A percentile compares a stretch with the other conserved stretches of the same genome.
These are phyloP conservation scores for Pseudogymnoascus sp. DNA, from an alignment of 2,329 filamentous ascomycete species.

Conservation along the genomic window DNA sequence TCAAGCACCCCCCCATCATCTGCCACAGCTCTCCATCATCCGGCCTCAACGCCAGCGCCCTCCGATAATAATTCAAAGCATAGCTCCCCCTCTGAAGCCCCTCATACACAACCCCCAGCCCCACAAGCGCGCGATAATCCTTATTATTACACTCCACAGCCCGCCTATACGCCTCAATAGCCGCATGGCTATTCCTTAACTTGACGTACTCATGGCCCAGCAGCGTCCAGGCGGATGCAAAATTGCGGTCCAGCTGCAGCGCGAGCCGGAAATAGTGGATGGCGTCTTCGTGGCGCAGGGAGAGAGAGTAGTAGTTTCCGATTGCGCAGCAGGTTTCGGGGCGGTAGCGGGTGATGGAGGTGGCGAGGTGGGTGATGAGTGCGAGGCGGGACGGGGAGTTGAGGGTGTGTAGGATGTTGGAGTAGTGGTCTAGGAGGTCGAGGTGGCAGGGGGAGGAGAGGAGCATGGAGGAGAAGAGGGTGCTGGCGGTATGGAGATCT, in stretches of 20 bases:
- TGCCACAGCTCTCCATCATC: background rate
- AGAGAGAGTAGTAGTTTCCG: background rate
- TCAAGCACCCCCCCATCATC: background rate
- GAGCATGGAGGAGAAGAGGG: background rate
- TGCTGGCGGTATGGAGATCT: background rate
- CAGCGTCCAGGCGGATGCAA: background rate
- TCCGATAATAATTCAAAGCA: background rate
- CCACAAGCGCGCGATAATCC: background rate
- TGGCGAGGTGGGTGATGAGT: background rate
- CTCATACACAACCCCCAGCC: background rate
- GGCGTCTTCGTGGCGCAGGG: conserved; percentile 44
- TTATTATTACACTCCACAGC: background rate
- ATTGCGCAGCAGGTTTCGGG: background rate
- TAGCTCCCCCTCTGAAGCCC: background rate
- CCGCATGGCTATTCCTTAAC: background rate
- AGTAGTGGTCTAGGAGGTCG: background rate
- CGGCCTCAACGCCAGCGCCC: background rate
- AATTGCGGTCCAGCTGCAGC: background rate
- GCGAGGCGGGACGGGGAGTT: background rate
- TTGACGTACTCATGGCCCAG: background rate
- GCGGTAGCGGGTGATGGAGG: background rate
- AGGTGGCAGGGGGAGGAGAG: background rate
- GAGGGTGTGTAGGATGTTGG: background rate
- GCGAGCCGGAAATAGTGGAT: conserved; percentile 32
- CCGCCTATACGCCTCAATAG: background rate